These are phyloP conservation scores for Pleurotus sapidus DNA, from an alignment of 768 basidiomycete genomes.

Conservation along the genomic window DNA sequence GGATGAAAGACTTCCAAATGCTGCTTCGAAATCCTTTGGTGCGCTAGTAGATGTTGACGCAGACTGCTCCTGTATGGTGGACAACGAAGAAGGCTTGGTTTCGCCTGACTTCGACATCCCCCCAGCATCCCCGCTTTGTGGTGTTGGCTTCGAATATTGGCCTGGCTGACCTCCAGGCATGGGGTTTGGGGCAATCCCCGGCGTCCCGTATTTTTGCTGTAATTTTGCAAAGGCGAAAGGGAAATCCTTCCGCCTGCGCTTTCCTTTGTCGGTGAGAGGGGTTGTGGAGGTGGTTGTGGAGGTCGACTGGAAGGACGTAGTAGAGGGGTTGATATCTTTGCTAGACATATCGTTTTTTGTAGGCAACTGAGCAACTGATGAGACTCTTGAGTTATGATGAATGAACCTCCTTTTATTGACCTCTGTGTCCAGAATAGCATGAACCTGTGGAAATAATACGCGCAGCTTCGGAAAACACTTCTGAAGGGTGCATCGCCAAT, in stretches of 20 bases:
- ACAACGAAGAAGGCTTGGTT: constrained; percentile 3
- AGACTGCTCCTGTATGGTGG: constrained; percentile 1
- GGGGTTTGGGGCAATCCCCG: neutral
- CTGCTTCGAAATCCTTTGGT: constrained; percentile 1
- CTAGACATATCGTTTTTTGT: neutral
- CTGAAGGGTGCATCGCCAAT: no score
- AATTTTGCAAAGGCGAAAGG: neutral
- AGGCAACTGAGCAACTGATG: neutral
- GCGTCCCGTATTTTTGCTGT: neutral
- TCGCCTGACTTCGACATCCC: neutral
- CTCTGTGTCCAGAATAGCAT: neutral
- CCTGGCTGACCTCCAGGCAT: neutral
- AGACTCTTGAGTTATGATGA: neutral
- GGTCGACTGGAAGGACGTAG: constrained; percentile 18
- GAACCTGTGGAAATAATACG: neutral
- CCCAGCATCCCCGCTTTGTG: neutral
- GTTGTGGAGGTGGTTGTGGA: constrained; percentile 13
- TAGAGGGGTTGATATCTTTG: constrained; percentile 11
- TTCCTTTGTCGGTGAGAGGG: constrained; percentile 9
- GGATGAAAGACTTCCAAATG: constrained; percentile 5
- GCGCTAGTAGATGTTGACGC: neutral
- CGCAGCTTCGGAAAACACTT: neutral
- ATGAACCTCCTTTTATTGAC: neutral
- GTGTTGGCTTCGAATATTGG: neutral
- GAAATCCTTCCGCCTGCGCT: neutral